Conservation (phyloP, 208 protist genomes). For the Acanthamoeba royreba region DNA sequence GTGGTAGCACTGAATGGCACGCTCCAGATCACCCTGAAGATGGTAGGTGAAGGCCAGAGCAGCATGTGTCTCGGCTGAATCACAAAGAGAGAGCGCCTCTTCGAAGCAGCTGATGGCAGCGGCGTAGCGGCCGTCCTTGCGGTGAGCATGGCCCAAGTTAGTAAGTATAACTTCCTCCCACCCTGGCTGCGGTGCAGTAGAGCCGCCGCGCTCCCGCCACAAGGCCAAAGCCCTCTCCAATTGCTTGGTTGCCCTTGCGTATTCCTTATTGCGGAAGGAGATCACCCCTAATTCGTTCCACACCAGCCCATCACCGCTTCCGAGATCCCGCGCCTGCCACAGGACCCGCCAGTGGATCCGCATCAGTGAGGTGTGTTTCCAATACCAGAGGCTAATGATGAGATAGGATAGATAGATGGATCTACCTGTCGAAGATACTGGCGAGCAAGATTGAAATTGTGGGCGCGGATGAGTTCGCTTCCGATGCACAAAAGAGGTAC, state of each 20-base stretch:
- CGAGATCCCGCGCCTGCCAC: background rate
- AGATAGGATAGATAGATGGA: background rate
- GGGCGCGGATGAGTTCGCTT: constrained; percentile 59
- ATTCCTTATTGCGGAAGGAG: constrained; percentile 46
- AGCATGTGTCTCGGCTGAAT: background rate
- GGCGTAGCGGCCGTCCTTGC: constrained; percentile 45
- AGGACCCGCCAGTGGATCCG: too few species aligned
- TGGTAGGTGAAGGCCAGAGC: constrained; percentile 68
- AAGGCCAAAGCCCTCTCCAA: constrained; percentile 45
- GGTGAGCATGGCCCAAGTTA: constrained; percentile 54
- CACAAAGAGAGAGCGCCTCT: background rate
- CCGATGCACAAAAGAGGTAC: constrained; percentile 61
- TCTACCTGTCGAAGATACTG: constrained; percentile 53
- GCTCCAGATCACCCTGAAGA: constrained; percentile 54
- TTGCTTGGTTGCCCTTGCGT: background rate
- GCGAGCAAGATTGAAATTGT: constrained; percentile 63
- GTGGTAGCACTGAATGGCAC: constrained; percentile 69
- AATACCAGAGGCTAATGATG: background rate
- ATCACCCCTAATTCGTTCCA: constrained; percentile 71
- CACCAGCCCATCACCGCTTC: constrained; percentile 53
- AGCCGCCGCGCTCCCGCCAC: background rate
- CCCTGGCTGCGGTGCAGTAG: background rate
- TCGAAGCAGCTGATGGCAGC: constrained; percentile 55
- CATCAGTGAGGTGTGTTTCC: background rate
- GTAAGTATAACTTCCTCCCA: constrained; percentile 49